Base-by-base conservation (phyloP, 164 flowering plant genomes). In the Vitis riparia region DNA sequence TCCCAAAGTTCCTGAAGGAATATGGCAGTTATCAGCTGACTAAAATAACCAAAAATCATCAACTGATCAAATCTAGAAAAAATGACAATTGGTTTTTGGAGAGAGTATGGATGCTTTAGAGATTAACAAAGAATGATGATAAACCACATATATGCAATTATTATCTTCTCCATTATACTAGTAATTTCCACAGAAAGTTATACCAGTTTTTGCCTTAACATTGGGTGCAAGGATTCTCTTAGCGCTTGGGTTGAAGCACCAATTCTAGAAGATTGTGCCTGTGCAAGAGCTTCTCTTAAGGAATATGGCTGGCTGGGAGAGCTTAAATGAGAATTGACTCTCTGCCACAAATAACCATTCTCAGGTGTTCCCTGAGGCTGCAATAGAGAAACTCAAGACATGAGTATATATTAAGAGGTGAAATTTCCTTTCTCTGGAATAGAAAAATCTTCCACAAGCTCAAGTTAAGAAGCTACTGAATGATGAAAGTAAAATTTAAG, bases 281-380 rank as follows among this genome's bases (percentile, higher is more conserved):
- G 98, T 62, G 99, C 99, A 50, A 96, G 92, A 68, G 99, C 99
- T 83, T 96, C 99, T 77, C 99, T 85, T 50, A 96, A 76, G 62
- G 99, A 96, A 85, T 93, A 96, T 63, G 99, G 99, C 78, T 96
- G 99, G 79, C 90, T 91, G 7, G 99, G 99, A 19, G 99, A 96
- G 79, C 96, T 91, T 76, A 95, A 70, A 80, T 95, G 99, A 68
- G 99, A 93, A 82, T 89, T 93, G 49, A 87, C 97, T 77, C 91
- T 88, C 82, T 93, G 94, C 98, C 99, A 93, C 79, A 88, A 66
- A 73, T 88, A 84, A 66, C 97, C 91, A 81, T 86, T 91, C 65
- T 96, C 98, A 65, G 97, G 94, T 27, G 98, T 91, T 65, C 91
- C 91, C 73, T 91, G 96, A 72, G 93, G 88, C 93, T 90, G 87